These are phyloP conservation scores for Fusarium austroafricanum DNA, from an alignment of 2,329 filamentous ascomycete genomes.

Conservation along the genomic window DNA sequence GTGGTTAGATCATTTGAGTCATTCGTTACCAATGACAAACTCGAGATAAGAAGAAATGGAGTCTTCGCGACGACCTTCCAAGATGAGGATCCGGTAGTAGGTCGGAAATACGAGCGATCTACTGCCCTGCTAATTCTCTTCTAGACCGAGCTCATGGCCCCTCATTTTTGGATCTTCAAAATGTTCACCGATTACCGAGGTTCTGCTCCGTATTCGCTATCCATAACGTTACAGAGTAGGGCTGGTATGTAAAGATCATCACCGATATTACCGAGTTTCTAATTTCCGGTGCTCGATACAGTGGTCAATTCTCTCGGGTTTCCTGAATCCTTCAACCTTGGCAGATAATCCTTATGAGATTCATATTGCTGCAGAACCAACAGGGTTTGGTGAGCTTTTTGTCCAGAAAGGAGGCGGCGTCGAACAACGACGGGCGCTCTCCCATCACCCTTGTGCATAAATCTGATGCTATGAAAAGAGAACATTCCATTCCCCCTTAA, in stretches of 20 bases:
- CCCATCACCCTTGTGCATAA: neutral
- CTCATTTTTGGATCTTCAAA: neutral
- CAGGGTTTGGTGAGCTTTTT: neutral
- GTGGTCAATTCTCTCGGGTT: neutral
- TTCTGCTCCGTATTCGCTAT: neutral
- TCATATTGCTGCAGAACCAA: neutral
- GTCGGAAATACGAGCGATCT: slow-evolving; percentile 3
- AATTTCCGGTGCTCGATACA: slow-evolving; percentile 1
- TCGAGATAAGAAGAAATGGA: slow-evolving; percentile 27
- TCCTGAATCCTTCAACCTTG: neutral
- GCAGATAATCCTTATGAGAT: neutral
- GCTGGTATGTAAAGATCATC: too few species aligned
- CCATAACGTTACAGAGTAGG: too few species aligned
- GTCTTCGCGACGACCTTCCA: neutral
- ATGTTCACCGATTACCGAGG: slow-evolving; percentile 14
- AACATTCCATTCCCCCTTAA: accelerated
- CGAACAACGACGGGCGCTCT: neutral
- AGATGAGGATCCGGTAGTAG: neutral
- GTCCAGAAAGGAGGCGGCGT: neutral
- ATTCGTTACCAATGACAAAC: slow-evolving; percentile 9
- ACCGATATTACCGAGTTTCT: neutral
- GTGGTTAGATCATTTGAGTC: neutral
- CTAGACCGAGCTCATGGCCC: neutral
- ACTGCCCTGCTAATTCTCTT: neutral
- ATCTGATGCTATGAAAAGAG: accelerated